These are phyloP conservation scores for Pseudocercospora ulei DNA, from an alignment of 2,329 filamentous ascomycete genomes.

Conservation along the genomic window DNA sequence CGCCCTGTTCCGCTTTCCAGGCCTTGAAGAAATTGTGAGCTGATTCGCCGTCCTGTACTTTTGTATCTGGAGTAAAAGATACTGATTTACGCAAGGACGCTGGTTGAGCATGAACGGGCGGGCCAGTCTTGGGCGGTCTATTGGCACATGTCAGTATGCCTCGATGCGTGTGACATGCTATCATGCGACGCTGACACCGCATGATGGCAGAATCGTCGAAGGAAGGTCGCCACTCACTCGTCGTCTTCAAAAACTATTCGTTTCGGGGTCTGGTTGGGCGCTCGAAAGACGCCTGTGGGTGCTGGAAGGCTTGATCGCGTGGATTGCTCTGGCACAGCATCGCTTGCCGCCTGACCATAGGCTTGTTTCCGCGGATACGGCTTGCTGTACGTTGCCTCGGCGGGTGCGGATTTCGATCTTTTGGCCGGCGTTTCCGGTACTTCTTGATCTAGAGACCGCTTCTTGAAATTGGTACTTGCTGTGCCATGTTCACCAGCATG, in stretches of 20 bases:
- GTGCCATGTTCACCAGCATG: neutral
- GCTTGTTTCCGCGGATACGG: constrained; percentile 8
- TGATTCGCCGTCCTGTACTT: constrained; percentile 49
- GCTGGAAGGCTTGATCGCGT: constrained; percentile 13
- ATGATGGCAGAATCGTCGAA: too few relatives aligned
- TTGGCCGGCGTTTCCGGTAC: constrained; percentile 14
- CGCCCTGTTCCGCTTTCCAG: constrained; percentile 35
- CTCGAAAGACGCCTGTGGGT: constrained; percentile 16
- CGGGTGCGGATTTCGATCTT: constrained; percentile 10
- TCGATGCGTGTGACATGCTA: constrained; percentile 3
- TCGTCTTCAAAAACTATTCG: constrained; percentile 22
- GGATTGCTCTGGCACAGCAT: constrained; percentile 8
- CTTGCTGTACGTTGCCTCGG: constrained; percentile 7
- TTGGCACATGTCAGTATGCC: constrained; percentile 1
- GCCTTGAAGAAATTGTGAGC: constrained; percentile 45
- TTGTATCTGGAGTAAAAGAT: constrained; percentile 55
- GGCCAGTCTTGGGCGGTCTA: constrained; percentile 6
- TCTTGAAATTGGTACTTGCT: constrained; percentile 8
- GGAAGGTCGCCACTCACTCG: constrained; percentile 17
- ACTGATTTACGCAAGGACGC: constrained; percentile 46
- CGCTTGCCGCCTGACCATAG: constrained; percentile 5
- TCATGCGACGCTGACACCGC: neutral
- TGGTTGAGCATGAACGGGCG: constrained; percentile 7
- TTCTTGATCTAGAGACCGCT: constrained; percentile 8
- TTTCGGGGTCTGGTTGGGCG: constrained; percentile 17